Conservation (phyloP, 2,329 filamentous ascomycete species). For the Periconia sp. region DNA sequence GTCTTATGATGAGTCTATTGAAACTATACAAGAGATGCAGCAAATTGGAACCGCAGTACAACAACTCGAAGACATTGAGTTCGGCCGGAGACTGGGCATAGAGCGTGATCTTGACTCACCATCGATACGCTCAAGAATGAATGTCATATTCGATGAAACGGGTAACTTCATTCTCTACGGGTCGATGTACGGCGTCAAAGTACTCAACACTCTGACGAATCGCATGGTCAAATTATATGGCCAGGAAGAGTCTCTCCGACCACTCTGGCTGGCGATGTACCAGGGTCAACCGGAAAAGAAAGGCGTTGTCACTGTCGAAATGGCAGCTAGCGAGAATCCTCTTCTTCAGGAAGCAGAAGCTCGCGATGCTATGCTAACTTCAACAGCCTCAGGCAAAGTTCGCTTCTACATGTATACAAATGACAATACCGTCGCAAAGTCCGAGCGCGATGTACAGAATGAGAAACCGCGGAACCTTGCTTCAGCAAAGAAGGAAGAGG, state of each 20-base stretch:
- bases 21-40: conserved; percentile 91
- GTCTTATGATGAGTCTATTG: conserved; percentile 92
- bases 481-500: conserved; percentile 51
- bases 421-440: conserved; percentile 65
- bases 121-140: conserved; percentile 71
- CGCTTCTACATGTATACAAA: conserved; percentile 99
- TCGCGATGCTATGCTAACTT: conserved; percentile 85
- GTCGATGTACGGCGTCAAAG: conserved; percentile 89
- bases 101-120: conserved; percentile 85
- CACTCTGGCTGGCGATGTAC: conserved; percentile 84
- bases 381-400: conserved; percentile 83
- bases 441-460: conserved; percentile 87
- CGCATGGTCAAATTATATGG: conserved; percentile 89
- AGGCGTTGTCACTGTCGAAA: conserved; percentile 88
- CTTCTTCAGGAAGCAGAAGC: conserved; percentile 90
- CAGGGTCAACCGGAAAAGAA: conserved; percentile 97
- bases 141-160: conserved; percentile 94
- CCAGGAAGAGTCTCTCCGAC: conserved; percentile 84
- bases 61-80: conserved; percentile 88
- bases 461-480: conserved; percentile 79
- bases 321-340: conserved; percentile 95
- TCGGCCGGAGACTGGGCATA: conserved; percentile 83
- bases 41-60: conserved; percentile 84
- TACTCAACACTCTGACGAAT: conserved; percentile 95
- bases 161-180: conserved; percentile 95